Evolutionary conservation across 169 alveolate species (phyloP), one percentile per base, ranked within the genome.

Genomic region (Besnoitia besnoiti): DNA sequence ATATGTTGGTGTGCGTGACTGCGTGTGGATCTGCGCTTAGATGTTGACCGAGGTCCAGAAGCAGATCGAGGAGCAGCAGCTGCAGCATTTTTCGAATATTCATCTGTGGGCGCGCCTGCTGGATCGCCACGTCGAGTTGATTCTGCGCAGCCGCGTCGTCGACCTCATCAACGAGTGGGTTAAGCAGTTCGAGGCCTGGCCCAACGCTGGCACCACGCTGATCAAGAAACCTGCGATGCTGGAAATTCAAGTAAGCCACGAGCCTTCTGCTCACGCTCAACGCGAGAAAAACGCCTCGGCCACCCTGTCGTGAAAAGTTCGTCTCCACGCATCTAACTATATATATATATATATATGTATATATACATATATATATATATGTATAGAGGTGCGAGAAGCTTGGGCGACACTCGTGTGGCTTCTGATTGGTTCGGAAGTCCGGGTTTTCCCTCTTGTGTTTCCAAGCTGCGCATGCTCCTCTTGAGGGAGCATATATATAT

Each of bases 11-110:
- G 80, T 16, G 47, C n/a, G 46, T 35, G 42, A 1, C 46, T 67
- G 47, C 44, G 24, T 67, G 39, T 42, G 39, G 10, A n/a, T 35
- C 44, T n/a, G 80, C 2, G 44, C n/a, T n/a, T 77, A 92, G 91
- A 90, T 89, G 76, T n/a, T 93, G 89, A 76, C 49, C 33, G 93
- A 91, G 82, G 92, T 93, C 85, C 96, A 95, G 94, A 93, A 91
- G 93, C 76, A 77, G 87, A 89, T 95, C 1, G 95, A 95, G 37
- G 95, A 91, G 73, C 91, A 89, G 91, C 94, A 93, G 50, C 75
- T 93, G 91, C 94, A 91, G 67, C 85, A 92, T 50, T 95, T 87
- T 80, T 93, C 95, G 90, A 95, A 95, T 82, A 82, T 95, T 85
- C 79, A 85, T 0, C 89, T 47, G 12, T 95, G 95, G 95, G 92